Conservation (phyloP, 306 rosid genomes). For the Herpetospermum pedunculosum region DNA sequence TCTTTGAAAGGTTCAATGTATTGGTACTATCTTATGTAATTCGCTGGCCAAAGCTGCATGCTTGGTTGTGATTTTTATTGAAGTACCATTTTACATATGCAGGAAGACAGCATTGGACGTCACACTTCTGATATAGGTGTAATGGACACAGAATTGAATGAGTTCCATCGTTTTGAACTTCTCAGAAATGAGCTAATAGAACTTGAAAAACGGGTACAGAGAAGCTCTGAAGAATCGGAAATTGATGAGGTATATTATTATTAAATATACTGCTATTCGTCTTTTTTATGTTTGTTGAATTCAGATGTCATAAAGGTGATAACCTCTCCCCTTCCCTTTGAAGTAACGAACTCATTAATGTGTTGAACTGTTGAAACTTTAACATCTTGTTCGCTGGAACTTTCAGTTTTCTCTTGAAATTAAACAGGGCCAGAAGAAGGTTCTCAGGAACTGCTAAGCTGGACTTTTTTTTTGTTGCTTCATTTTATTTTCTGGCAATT, state of each 20-base stretch:
- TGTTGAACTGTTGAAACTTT: background rate
- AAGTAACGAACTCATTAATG: background rate
- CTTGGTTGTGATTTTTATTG: background rate
- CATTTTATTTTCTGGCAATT: background rate
- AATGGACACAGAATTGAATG: slow-evolving; percentile 46
- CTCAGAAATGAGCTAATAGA: slow-evolving; percentile 70
- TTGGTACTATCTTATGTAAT: background rate
- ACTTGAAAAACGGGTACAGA: slow-evolving; percentile 79
- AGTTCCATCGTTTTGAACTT: slow-evolving; percentile 74
- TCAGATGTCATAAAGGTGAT: background rate
- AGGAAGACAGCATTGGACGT: slow-evolving; percentile 47
- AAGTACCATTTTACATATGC: slow-evolving; percentile 19
- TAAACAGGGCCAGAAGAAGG: background rate
- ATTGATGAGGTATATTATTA: slow-evolving; percentile 43
- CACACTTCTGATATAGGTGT: slow-evolving; percentile 32
- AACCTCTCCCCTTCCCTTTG: background rate
- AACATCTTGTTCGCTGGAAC: background rate
- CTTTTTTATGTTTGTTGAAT: background rate
- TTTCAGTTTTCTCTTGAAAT: background rate
- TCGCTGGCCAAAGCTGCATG: background rate
- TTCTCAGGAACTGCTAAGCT: background rate
- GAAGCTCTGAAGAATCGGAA: slow-evolving; percentile 64
- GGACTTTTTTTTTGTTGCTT: background rate
- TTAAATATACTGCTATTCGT: slow-evolving; percentile 1
- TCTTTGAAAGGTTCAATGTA: background rate